Evolutionary conservation across 179 eudicot genomes (phyloP), one percentile per base, ranked within the genome.

Genomic region (Sideroxylon spinosum): DNA sequence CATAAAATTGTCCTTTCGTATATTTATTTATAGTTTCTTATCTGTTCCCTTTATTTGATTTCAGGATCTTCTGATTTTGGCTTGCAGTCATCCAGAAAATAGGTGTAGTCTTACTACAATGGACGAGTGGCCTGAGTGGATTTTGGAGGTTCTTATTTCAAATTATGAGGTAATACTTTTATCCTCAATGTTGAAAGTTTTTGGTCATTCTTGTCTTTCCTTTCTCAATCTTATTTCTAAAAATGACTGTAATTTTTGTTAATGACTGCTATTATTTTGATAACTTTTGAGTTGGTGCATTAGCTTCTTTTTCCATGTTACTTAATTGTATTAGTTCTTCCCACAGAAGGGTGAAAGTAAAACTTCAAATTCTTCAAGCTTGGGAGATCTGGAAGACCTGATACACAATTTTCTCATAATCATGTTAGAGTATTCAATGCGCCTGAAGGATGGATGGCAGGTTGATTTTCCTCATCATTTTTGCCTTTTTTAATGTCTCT

Each of bases 51-150:
- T 85, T 82, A 78, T 87, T 81, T 84, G 82, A 88, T 94, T 90
- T 89, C 98, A 96, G 99, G 99, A 96, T 92, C 96, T 96, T 85
- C 91, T 94, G 86, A 90, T 96, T 94, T 89, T 96, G 91, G 97
- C 99, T 88, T 96, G 99, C 92, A 90, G 99, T 87, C 99, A 91
- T 86, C 91, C 91, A 50, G 97, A 92, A 80, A 96, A 94, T 76
- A 87, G 99, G 81, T 90, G 81, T 84, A 86, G 89, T 82, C 86
- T 96, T 65, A 92, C 91, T 78, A 84, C 86, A 61, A 96, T 96
- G 99, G 99, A 92, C 50, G 99, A 94, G 77, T 96, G 99, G 99
- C 98, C 99, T 59, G 99, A 96, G 83, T 96, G 99, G 99, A 87
- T 96, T 78, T 79, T 96, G 83, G 99, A 96, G 86, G 83, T 96